These are phyloP conservation scores for Curvularia eragrostidis DNA, from an alignment of 2,329 filamentous ascomycete species.

Conservation along the genomic window DNA sequence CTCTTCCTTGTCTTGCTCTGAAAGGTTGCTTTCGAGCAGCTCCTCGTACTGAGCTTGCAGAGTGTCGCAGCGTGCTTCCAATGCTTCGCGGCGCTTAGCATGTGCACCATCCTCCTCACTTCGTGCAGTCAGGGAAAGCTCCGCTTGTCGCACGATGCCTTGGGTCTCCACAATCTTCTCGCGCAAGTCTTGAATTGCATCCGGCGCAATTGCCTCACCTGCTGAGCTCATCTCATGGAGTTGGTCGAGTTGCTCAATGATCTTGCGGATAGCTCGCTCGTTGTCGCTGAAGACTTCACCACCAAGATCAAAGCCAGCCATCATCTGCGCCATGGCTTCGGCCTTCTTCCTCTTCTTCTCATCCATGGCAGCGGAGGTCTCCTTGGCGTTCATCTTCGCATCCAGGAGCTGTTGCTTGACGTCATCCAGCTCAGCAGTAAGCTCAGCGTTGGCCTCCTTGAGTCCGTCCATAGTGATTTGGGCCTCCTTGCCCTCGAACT, in stretches of 20 bases:
- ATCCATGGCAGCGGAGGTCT: constrained; percentile 85
- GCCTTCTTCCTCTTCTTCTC: constrained; percentile 99
- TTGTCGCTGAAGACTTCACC: constrained; percentile 93
- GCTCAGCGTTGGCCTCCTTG: constrained; percentile 93
- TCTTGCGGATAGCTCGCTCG: constrained; percentile 81
- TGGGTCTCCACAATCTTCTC: constrained; percentile 86
- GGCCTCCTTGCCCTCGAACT: constrained; percentile 95
- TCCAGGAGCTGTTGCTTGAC: constrained; percentile 95
- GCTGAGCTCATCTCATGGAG: constrained; percentile 77
- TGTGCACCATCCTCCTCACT: constrained; percentile 68
- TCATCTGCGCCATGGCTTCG: constrained; percentile 99
- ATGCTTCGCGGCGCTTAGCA: constrained; percentile 70
- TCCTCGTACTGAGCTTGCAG: constrained; percentile 86
- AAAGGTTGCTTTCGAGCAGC: constrained; percentile 78
- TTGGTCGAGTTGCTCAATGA: constrained; percentile 82
- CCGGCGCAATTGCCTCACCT: constrained; percentile 80
- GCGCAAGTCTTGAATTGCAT: constrained; percentile 79
- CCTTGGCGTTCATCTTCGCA: constrained; percentile 95
- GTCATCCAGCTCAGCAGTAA: constrained; percentile 90
- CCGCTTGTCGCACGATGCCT: constrained; percentile 89
- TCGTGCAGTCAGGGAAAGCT: constrained; percentile 80
- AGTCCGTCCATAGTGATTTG: constrained; percentile 97
- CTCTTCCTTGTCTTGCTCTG: constrained; percentile 80
- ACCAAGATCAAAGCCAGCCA: constrained; percentile 96
- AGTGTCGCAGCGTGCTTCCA: constrained; percentile 76